A percentile compares a stretch with the other conserved stretches of the same genome.
Conservation (phyloP, 176 grass and related monocot genomes). For the Musa troglodytarum region DNA sequence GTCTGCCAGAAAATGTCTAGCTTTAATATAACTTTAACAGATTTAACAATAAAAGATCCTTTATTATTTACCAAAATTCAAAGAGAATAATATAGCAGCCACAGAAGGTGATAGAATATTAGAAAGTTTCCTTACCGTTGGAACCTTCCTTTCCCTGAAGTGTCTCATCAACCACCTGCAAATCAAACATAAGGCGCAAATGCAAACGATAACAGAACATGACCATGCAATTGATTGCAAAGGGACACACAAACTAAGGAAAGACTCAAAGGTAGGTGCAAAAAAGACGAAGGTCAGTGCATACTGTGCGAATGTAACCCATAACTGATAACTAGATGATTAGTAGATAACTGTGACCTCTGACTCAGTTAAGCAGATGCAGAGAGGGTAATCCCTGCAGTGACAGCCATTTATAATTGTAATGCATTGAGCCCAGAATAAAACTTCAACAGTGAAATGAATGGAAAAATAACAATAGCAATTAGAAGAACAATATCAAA, state of each 20-base stretch:
- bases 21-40: background rate
- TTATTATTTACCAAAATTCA: background rate
- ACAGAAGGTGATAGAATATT: background rate
- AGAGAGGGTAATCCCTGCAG: background rate
- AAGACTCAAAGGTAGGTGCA: background rate
- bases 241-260: background rate
- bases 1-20: too few species aligned
- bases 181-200: background rate
- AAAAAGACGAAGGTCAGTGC: background rate
- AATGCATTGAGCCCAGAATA: background rate
- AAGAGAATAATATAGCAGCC: background rate
- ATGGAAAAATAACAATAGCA: background rate
- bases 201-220: background rate
- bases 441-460: background rate
- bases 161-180: background rate
- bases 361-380: background rate
- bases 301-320: background rate
- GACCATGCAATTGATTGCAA: background rate
- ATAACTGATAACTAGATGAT: background rate
- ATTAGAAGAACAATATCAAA: background rate
- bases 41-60: background rate
- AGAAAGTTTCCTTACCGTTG: conserved; percentile 1
- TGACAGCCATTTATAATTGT: background rate
- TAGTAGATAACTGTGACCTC: background rate
- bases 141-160: background rate